Evolutionary conservation across 2,329 filamentous ascomycete genomes (phyloP), one percentile per base, ranked within the genome.

Genomic region (Emergomyces pasteurianus): DNA sequence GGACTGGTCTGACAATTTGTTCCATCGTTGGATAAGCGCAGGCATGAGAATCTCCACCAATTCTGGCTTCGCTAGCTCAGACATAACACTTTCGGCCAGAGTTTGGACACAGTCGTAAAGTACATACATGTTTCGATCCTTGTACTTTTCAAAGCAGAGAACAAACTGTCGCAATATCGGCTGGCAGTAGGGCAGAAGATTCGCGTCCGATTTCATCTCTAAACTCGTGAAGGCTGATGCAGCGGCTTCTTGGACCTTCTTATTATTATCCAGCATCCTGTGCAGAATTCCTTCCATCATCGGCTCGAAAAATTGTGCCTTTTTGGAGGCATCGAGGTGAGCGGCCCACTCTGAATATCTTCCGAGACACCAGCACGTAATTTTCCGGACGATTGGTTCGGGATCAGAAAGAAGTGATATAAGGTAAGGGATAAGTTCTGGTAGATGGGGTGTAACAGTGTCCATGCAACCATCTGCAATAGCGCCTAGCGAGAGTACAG

Each of bases 81-180:
- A 85, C 12, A 90, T 91, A 60, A 97, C 88, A 70, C 90, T 88
- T 74, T 99, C 94, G 3, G 94, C 94, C 61, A 99, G 80, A 0
- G 94, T 99, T 77, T 99, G 94, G 40, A 99, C 90, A 73, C 94
- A 97, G 76, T 99, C 94, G 77, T 99, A 99, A 40, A 99, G 83
- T 60, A 97, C 95, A 78, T 95, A 96, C 85, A 97, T 96, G 78
- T 99, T 99, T 69, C 90, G 87, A 75, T 97, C 92, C 81, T 99
- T 97, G 83, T 97, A 99, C 75, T 89, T 91, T 59, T 81, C 83
- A 75, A 99, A 99, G 74, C 94, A 99, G 63, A 83, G 81, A 58
- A 96, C 91, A 70, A 92, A 97, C 72, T 97, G 94, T 63, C 86
- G 87, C 59, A 97, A 84, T 68, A 99, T 97, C 31, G 92, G 89